Base-by-base conservation (phyloP, 768 basidiomycete genomes). In the Russula foetens region DNA sequence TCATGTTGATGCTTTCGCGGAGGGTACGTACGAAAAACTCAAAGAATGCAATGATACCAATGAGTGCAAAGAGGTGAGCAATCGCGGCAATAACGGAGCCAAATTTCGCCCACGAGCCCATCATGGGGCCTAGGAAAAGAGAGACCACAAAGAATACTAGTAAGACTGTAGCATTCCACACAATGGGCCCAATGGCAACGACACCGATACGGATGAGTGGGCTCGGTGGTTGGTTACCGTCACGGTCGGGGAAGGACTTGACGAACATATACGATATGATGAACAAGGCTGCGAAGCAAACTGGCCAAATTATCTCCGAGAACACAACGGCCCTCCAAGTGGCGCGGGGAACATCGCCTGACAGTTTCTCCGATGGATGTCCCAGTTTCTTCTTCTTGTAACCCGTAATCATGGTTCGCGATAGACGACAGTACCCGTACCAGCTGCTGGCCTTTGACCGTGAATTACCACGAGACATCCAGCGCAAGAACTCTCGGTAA, bases 401-500 rank as follows among this genome's bases (percentile, higher is more conserved):
- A 44, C 97, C 97, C 19, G 97, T 98, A 67, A 98, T 97, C 84
- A 91, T 90, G 9, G 97, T 99, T 64, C 97, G 78, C 39, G 93
- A 96, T 60, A 98, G 82, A 67, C 97, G 92, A 72, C 97, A 99
- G 75, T 98, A 99, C 2, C 97, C 97, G 72, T 98, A 96, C 97
- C 97, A 99, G 65, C 92, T 95, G 75, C 96, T 98, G 52, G 91
- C 89, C 71, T 98, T 96, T 17, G 92, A 88, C 68, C 93, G 80
- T 49, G 97, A 97, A 75, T 98, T 99, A 58, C 97, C 97, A 59
- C 97, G 84, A 11, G 92, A 97, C 95, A 99, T 98, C 97, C 97
- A 99, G 50, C 97, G 86, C 50, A 99, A 74, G 79, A 95, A 98
- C 71, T 99, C 97, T 58, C 97, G 87, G 73, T 98, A 98, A 75